Conservation (phyloP, 768 basidiomycete genomes). For the Mycena vitilis region DNA sequence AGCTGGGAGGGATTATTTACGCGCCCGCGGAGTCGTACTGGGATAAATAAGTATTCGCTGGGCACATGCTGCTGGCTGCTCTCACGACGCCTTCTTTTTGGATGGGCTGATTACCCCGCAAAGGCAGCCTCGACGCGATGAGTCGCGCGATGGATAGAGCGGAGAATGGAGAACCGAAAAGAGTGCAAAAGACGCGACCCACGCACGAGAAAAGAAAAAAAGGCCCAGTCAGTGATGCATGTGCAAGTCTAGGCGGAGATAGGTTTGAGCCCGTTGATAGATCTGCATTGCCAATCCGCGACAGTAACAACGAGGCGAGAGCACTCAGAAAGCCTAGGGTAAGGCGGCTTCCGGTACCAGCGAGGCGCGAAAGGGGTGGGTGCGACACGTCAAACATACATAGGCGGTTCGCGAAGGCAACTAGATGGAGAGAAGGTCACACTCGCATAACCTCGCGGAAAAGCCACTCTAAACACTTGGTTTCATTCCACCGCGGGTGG, state of each 20-base stretch:
- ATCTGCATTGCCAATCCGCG: background rate
- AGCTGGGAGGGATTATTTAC: slow-evolving; percentile 8
- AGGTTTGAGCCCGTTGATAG: too few relatives aligned
- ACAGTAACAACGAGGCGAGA: slow-evolving; percentile 13
- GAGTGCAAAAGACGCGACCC: background rate
- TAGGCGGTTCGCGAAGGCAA: slow-evolving; percentile 17
- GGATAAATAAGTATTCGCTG: slow-evolving; percentile 5
- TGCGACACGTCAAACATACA: slow-evolving; percentile 1
- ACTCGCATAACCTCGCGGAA: background rate
- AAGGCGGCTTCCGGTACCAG: background rate
- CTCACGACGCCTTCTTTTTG: slow-evolving; percentile 31
- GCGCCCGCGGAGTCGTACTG: slow-evolving; percentile 24
- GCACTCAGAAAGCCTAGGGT: slow-evolving; percentile 11
- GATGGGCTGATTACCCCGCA: slow-evolving; percentile 28
- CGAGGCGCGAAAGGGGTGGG: too few relatives aligned
- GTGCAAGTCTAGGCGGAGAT: too few relatives aligned
- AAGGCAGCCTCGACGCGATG: background rate
- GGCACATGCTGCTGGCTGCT: slow-evolving; percentile 24
- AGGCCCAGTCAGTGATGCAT: too few relatives aligned
- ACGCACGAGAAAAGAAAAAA: background rate
- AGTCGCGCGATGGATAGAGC: background rate
- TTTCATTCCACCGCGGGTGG: background rate
- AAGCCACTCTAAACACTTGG: background rate
- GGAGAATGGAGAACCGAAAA: background rate
- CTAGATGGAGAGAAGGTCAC: slow-evolving; percentile 18